phyloP scores from a whole-genome alignment of 768 basidiomycete genomes.

The Termitomyces sp. region DNA sequence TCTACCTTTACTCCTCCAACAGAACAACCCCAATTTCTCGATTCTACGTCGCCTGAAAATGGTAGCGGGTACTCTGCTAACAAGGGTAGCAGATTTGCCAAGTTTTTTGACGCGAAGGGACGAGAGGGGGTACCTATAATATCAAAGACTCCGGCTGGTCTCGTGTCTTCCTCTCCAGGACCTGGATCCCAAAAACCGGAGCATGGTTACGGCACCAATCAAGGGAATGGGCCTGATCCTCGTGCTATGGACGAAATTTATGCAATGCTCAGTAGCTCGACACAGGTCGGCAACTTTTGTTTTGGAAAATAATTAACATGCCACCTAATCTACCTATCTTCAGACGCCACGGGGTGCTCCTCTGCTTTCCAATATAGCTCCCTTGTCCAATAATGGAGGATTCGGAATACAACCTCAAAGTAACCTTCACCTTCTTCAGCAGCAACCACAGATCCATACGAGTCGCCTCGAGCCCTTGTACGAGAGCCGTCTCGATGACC shows the following conservation, averaged over 20 bases:
- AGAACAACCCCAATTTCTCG: conserved; percentile 8
- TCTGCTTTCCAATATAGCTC: conserved; percentile 15
- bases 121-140: conserved; percentile 33
- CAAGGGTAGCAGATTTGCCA: conserved; percentile 82
- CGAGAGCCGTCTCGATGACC: conserved; percentile 69
- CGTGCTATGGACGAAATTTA: conserved; percentile 77
- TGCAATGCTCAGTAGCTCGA: conserved; percentile 73
- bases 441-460: conserved; percentile 33
- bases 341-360: conserved; percentile 28
- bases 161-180: conserved; percentile 41
- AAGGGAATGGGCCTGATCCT: conserved; percentile 37
- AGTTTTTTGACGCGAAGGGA: conserved; percentile 78
- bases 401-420: conserved; percentile 31
- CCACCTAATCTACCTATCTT: neutral
- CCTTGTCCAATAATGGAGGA: conserved; percentile 21
- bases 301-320: neutral
- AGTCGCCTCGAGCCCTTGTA: conserved; percentile 65
- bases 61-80: conserved; percentile 43
- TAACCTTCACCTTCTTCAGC: conserved; percentile 33
- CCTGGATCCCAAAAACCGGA: conserved; percentile 43
- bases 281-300: conserved; percentile 47
- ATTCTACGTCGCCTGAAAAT: conserved; percentile 18
- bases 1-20: conserved; percentile 15
- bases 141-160: conserved; percentile 33
- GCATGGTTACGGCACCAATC: conserved; percentile 26